A percentile compares a stretch with the other conserved stretches of the same genome.
Conservation (phyloP, 768 basidiomycete species). For the Lactifluus volemus region DNA sequence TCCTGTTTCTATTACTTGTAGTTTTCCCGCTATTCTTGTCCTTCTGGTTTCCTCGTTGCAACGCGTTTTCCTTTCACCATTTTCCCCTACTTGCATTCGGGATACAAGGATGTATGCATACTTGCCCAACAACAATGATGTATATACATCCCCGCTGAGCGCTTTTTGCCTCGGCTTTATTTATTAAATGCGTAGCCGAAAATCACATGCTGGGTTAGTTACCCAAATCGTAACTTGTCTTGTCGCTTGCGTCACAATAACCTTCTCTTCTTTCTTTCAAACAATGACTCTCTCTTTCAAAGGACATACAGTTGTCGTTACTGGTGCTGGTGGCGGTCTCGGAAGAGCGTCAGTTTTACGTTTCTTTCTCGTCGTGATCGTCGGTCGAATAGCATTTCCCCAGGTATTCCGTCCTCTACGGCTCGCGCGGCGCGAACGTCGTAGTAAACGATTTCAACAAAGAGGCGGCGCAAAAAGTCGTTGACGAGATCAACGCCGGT, state of each 20-base stretch:
- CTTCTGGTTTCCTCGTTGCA: conserved; percentile 8
- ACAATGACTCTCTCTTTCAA: conserved; percentile 64
- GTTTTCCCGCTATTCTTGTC: conserved; percentile 15
- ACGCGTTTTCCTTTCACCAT: conserved; percentile 2
- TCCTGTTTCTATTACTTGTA: conserved; percentile 19
- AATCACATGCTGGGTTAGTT: conserved; percentile 3
- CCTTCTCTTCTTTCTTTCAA: not conserved
- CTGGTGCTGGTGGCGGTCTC: conserved; percentile 92
- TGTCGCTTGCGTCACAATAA: not conserved
- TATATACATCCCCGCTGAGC: conserved; percentile 16
- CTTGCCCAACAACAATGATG: conserved; percentile 1
- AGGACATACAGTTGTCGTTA: conserved; percentile 87
- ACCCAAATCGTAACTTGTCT: not conserved
- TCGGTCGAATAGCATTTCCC: not conserved
- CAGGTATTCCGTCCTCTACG: conserved; percentile 88
- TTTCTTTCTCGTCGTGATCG: not conserved
- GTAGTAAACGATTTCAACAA: conserved; percentile 93
- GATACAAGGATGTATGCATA: conserved; percentile 18
- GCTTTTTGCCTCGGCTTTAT: conserved; percentile 2
- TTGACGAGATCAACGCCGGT: conserved; percentile 82
- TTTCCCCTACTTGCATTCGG: not conserved
- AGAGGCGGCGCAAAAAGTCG: conserved; percentile 84
- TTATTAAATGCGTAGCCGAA: no score
- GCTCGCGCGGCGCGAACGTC: conserved; percentile 86
- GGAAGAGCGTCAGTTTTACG: conserved; percentile 67